These are phyloP conservation scores for Edaphochlamys debaryana DNA, from an alignment of 139 green algal species.

Conservation along the genomic window DNA sequence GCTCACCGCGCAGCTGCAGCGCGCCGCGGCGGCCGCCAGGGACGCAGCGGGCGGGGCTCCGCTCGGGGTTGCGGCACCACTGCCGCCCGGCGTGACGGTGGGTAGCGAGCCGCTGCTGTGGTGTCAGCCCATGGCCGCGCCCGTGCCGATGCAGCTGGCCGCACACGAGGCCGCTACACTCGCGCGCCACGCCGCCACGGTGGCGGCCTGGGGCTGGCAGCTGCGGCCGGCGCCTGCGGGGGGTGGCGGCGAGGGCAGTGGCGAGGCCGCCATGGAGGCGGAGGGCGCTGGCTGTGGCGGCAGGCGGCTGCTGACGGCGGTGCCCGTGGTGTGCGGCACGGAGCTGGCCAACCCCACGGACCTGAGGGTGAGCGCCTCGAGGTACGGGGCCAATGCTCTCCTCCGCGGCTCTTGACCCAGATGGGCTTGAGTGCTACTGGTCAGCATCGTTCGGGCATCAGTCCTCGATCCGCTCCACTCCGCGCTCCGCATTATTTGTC, in stretches of 20 bases:
- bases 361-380: slow-evolving; percentile 41
- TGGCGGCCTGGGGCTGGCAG: slow-evolving; percentile 31
- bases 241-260: neutral
- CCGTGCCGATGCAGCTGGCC: neutral
- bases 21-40: neutral
- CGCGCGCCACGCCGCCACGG: neutral
- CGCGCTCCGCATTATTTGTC: too few relatives aligned
- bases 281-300: neutral
- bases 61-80: neutral
- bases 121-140: neutral
- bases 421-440: too few relatives aligned
- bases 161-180: neutral
- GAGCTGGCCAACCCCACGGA: slow-evolving; percentile 59
- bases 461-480: too few relatives aligned
- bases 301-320: slow-evolving; percentile 45
- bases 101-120: neutral
- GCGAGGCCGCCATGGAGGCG: neutral
- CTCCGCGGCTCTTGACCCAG: too few relatives aligned
- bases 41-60: neutral
- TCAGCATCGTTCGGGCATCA: too few relatives aligned
- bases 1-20: slow-evolving; percentile 14
- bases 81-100: too few relatives aligned
- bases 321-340: slow-evolving; percentile 57
- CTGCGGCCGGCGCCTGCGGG: neutral
- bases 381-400: too few relatives aligned